Conservation (phyloP, 116 monocot species). For the Iris pallida region DNA sequence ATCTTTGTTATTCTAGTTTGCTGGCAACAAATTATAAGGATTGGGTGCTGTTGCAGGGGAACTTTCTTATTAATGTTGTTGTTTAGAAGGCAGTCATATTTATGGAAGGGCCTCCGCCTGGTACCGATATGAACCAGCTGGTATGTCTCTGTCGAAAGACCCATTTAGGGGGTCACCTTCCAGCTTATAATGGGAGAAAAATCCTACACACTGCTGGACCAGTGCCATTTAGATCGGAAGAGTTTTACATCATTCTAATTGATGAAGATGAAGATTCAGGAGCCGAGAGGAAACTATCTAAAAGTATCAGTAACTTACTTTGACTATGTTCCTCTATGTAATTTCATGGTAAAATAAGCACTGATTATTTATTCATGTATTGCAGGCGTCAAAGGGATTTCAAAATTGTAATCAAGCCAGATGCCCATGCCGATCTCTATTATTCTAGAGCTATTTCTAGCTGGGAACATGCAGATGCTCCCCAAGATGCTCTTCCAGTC, state of each 20-base stretch:
- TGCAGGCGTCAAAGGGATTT: slow-evolving; percentile 47
- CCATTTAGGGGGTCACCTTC: slow-evolving; percentile 50
- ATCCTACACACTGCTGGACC: slow-evolving; percentile 67
- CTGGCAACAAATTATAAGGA: too few species aligned
- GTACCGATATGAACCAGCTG: slow-evolving; percentile 45
- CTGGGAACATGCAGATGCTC: slow-evolving; percentile 60
- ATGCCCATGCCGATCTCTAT: slow-evolving; percentile 57
- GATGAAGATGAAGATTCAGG: slow-evolving; percentile 70
- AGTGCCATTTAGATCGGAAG: slow-evolving; percentile 39
- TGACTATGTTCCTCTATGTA: not conserved
- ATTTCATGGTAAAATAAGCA: not conserved
- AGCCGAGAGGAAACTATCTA: slow-evolving; percentile 34
- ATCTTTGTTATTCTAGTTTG: too few species aligned
- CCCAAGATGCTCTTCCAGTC: slow-evolving; percentile 73
- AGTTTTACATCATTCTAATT: slow-evolving; percentile 44
- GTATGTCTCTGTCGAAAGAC: slow-evolving; percentile 38
- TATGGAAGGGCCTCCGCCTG: too few species aligned
- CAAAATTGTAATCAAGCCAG: too few species aligned
- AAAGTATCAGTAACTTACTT: not conserved
- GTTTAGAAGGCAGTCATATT: too few species aligned
- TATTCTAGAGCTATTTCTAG: slow-evolving; percentile 52
- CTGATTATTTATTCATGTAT: not conserved
- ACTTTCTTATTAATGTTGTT: too few species aligned
- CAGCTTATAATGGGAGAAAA: slow-evolving; percentile 68
- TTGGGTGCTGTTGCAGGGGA: too few species aligned